These are phyloP conservation scores for Globisporangium canariense DNA, from an alignment of 352 stramenopile genomes.

Conservation along the genomic window DNA sequence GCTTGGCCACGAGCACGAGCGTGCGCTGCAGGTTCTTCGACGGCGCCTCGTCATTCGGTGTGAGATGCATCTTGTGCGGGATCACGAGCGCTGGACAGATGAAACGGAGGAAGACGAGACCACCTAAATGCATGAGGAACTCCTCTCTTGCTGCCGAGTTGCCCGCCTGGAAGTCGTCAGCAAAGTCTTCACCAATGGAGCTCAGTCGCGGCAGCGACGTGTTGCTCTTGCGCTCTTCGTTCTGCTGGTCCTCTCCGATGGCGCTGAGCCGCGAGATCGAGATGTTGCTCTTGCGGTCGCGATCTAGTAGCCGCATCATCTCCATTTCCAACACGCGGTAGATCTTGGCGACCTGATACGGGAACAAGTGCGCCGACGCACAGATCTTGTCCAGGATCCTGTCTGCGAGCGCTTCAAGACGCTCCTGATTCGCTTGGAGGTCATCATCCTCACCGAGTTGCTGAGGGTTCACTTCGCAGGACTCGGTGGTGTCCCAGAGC, in stretches of 20 bases:
- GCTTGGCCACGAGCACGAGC: slow-evolving; percentile 71
- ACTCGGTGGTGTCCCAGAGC: slow-evolving; percentile 40
- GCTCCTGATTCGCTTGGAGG: slow-evolving; percentile 45
- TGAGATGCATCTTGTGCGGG: slow-evolving; percentile 70
- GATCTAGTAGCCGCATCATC: slow-evolving; percentile 70
- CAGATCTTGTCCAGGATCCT: slow-evolving; percentile 51
- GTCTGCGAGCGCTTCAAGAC: slow-evolving; percentile 51
- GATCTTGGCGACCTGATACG: slow-evolving; percentile 76
- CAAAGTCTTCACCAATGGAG: slow-evolving; percentile 47
- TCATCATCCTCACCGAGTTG: slow-evolving; percentile 37
- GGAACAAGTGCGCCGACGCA: slow-evolving; percentile 45
- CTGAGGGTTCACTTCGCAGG: slow-evolving; percentile 67
- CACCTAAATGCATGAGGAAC: slow-evolving; percentile 74
- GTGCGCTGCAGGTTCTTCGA: slow-evolving; percentile 56
- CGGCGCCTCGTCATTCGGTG: slow-evolving; percentile 35
- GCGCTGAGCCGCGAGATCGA: slow-evolving; percentile 49
- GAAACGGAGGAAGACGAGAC: slow-evolving; percentile 75
- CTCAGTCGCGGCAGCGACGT: slow-evolving; percentile 47
- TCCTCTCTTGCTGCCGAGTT: slow-evolving; percentile 47
- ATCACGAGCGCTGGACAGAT: slow-evolving; percentile 73
- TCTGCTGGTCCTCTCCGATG: slow-evolving; percentile 35
- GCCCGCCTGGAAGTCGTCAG: slow-evolving; percentile 24
- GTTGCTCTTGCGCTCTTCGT: slow-evolving; percentile 36
- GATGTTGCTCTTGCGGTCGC: slow-evolving; percentile 46
- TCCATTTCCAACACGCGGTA: slow-evolving; percentile 68